Conservation (phyloP, 2,329 filamentous ascomycete species). For the Calonectria leucothoes region DNA sequence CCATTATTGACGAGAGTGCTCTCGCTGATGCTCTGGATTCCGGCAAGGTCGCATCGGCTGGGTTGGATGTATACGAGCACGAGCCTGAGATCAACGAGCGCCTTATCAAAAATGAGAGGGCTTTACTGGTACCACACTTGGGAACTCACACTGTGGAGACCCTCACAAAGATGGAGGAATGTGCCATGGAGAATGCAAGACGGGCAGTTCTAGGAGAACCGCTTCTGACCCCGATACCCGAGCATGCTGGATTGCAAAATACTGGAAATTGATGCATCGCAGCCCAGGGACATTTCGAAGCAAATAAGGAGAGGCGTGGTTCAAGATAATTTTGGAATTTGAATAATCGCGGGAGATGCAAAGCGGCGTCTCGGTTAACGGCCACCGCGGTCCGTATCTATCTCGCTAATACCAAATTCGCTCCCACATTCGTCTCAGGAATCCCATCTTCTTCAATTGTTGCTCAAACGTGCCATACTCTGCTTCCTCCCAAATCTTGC, state of each 20-base stretch:
- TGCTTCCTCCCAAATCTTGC: not conserved
- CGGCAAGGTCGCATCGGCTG: slow-evolving; percentile 65
- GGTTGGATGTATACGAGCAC: slow-evolving; percentile 67
- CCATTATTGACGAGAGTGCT: slow-evolving; percentile 67
- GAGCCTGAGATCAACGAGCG: slow-evolving; percentile 72
- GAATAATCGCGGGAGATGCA: no score
- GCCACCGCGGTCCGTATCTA: no score
- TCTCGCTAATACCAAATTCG: not conserved
- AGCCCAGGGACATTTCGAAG: no score
- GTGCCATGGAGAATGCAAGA: slow-evolving; percentile 45
- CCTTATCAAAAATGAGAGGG: slow-evolving; percentile 68
- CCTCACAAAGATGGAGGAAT: slow-evolving; percentile 42
- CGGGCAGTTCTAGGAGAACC: slow-evolving; percentile 26
- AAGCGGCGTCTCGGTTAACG: no score
- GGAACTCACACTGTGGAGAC: slow-evolving; percentile 72
- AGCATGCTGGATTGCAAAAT: slow-evolving; percentile 16
- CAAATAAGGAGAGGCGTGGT: no score
- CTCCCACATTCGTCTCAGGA: not conserved
- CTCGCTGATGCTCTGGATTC: slow-evolving; percentile 64
- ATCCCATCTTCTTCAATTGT: not conserved
- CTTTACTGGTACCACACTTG: slow-evolving; percentile 74
- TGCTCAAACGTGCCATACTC: not conserved
- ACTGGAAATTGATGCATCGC: no score
- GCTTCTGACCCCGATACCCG: slow-evolving; percentile 31
- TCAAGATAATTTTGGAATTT: no score